Conservation (phyloP, 257 asterid genomes). For the Haberlea rhodopensis region DNA sequence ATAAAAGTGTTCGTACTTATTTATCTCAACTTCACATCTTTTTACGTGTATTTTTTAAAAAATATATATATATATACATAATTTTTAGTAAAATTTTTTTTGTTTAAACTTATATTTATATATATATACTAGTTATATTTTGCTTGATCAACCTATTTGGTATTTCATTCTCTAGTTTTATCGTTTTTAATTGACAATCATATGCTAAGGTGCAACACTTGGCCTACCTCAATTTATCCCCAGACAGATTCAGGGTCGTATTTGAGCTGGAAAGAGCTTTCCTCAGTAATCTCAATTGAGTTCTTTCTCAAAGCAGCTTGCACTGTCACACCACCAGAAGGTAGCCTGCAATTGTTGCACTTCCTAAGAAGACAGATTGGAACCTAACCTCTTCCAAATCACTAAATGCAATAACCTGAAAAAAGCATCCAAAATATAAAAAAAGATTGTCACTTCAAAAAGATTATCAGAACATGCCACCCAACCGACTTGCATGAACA, state of each 20-base stretch:
- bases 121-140: no score
- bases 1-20: no score
- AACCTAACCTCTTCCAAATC: constrained; percentile 98
- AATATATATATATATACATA: no score
- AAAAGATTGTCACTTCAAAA: constrained; percentile 1
- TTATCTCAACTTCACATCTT: no score
- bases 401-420: no score
- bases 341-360: constrained; percentile 99
- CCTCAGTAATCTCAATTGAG: constrained; percentile 63
- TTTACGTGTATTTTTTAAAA: no score
- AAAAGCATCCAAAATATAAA: constrained; percentile 14
- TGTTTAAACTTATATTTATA: no score
- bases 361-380: constrained; percentile 92
- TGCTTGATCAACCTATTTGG: no score
- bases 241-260: constrained; percentile 77
- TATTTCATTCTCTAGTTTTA: no score
- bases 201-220: not conserved
- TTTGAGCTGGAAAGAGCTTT: constrained; percentile 74
- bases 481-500: no score
- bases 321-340: constrained; percentile 90
- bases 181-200: not conserved
- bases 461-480: no score
- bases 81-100: no score
- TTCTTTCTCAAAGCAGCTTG: constrained; percentile 74
- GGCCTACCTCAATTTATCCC: constrained; percentile 87